Evolutionary conservation across 371 early-diverging fungal species (phyloP), one percentile per base, ranked within the genome.

Genomic region (Rhizopus microsporus): DNA sequence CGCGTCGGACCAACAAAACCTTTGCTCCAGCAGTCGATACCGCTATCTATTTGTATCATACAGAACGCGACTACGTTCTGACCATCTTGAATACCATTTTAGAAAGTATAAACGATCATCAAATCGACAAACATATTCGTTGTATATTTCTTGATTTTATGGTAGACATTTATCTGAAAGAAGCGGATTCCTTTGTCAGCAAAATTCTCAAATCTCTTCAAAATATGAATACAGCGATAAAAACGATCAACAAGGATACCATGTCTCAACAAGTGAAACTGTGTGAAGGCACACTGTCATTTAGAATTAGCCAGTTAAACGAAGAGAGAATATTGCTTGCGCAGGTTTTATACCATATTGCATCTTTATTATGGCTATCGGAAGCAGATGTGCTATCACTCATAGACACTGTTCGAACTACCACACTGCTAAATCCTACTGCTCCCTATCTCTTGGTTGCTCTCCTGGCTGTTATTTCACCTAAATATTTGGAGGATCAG

Each of bases 31-130:
- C 82, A 8, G 67, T 86, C 12, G 90, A 91, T 53, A 81, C 86
- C 0, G 89, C 93, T 0, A 82, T 93, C 5, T 59, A 77, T 12
- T 57, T 88, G 33, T 94, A 87, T 60, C 85, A 85, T 57, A 62
- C 76, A 37, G 93, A 94, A 68, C 74, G 90, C 48, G 81, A 79
- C 48, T 84, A 83, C 31, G 59, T 88, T 15, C 69, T 92, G 17
- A 62, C 81, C 37, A 75, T 86, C 60, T 63, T 94, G 13, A 78
- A 78, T 52, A 70, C 77, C 34, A 72, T 95, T 44, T 57, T 93
- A 43, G 78, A 80, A 31, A 81, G 76, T 37, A 76, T 80, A 29
- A 75, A 75, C 17, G 81, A 85, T 34, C 53, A 54, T 0, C 59
- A 68, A 3, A 67, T 87, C 1, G 74, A 80, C 4, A 65, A 71